Conservation (phyloP, 2,329 filamentous ascomycete genomes). For the Fusarium guadeloupense region DNA sequence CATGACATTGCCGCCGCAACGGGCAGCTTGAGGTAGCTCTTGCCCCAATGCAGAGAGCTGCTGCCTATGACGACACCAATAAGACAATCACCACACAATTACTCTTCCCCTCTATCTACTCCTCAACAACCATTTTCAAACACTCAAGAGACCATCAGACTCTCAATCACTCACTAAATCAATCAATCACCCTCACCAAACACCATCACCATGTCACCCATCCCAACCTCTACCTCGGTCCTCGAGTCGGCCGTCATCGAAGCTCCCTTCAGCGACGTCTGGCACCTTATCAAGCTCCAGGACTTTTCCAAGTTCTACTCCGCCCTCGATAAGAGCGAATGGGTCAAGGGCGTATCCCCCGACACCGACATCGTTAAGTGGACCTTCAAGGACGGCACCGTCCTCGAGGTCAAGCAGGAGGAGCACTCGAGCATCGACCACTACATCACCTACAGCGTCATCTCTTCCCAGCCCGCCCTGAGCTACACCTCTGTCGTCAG, state of each 20-base stretch:
- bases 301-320: conserved; percentile 75
- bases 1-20: conserved; percentile 3
- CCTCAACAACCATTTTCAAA: conserved; percentile 4
- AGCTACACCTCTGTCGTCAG: conserved; percentile 73
- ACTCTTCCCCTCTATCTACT: conserved; percentile 24
- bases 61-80: conserved; percentile 28
- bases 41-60: conserved; percentile 13
- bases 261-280: conserved; percentile 71
- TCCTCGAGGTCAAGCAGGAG: conserved; percentile 78
- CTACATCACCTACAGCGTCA: conserved; percentile 79
- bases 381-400: conserved; percentile 75
- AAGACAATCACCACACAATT: conserved; percentile 1
- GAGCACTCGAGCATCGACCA: conserved; percentile 79
- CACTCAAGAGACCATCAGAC: neutral
- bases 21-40: conserved; percentile 7
- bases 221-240: conserved; percentile 74
- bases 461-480: conserved; percentile 71
- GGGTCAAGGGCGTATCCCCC: conserved; percentile 68
- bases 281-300: conserved; percentile 79
- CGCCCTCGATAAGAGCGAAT: conserved; percentile 68
- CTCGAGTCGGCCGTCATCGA: conserved; percentile 74
- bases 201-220: conserved; percentile 47
- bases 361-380: conserved; percentile 75
- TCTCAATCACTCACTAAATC: neutral
- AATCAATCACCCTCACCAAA: neutral